Evolutionary conservation across 2,329 filamentous ascomycete species (phyloP).

Genomic region (Magnaporthiopsis incrustans): DNA sequence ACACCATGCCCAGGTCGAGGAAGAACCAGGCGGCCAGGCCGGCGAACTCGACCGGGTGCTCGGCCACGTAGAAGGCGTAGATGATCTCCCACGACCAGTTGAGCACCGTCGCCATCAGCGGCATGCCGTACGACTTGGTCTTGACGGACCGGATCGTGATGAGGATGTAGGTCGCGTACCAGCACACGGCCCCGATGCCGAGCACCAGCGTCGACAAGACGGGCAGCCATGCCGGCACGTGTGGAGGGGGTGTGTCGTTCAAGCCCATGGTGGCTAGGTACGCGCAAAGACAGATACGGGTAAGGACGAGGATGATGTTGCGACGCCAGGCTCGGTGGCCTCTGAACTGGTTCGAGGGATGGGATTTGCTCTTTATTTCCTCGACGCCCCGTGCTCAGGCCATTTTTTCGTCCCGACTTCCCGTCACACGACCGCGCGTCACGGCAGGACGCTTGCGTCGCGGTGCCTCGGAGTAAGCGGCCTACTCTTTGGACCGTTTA

Average conservation of each 20-base stretch:
- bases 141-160: slow-evolving; percentile 36
- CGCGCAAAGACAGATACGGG: not conserved
- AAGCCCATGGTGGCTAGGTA: slow-evolving; percentile 26
- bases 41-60: slow-evolving; percentile 31
- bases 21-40: slow-evolving; percentile 41
- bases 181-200: slow-evolving; percentile 28
- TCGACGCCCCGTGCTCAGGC: not conserved
- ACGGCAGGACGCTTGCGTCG: not conserved
- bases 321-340: not conserved
- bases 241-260: slow-evolving; percentile 27
- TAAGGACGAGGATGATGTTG: not conserved
- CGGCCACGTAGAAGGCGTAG: slow-evolving; percentile 37
- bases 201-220: slow-evolving; percentile 27
- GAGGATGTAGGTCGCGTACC: slow-evolving; percentile 37
- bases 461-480: not conserved
- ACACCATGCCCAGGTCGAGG: slow-evolving; percentile 39
- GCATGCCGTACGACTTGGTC: slow-evolving; percentile 41
- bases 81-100: slow-evolving; percentile 46
- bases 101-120: slow-evolving; percentile 36
- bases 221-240: slow-evolving; percentile 27
- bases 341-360: not conserved
- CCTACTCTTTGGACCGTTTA: not conserved
- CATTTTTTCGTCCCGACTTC: not conserved
- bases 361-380: not conserved
- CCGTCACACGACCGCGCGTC: not conserved